Evolutionary conservation across 495 filamentous ascomycete species (phyloP).

Genomic region (Tuber aestivum): DNA sequence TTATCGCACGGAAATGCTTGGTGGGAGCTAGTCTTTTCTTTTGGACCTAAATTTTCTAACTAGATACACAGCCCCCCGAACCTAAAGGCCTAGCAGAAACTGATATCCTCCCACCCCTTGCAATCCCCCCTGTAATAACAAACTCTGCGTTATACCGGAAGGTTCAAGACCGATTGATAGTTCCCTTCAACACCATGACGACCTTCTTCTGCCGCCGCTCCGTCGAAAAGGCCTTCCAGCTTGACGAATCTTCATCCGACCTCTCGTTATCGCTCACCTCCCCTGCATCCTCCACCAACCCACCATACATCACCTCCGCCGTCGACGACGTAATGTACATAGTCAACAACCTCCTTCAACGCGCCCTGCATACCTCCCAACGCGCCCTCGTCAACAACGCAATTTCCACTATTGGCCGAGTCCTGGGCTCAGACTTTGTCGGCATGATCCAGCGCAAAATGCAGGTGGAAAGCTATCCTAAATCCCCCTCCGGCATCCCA

Average conservation of each 20-base stretch:
- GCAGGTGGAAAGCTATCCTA: conserved; percentile 87
- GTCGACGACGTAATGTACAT: conserved; percentile 99
- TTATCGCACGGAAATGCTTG: conserved; percentile 75
- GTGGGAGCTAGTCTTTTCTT: conserved; percentile 49
- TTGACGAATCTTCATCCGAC: conserved; percentile 86
- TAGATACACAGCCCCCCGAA: conserved; percentile 9
- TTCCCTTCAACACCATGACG: conserved; percentile 79
- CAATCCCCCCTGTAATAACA: conserved; percentile 61
- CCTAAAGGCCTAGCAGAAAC: conserved; percentile 16
- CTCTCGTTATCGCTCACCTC: conserved; percentile 57
- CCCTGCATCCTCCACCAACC: conserved; percentile 50
- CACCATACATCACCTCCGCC: conserved; percentile 88
- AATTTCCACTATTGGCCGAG: conserved; percentile 69
- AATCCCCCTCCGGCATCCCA: conserved; percentile 64
- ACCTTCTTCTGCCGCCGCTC: conserved; percentile 94
- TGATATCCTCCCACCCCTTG: conserved; percentile 45
- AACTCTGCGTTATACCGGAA: conserved; percentile 72
- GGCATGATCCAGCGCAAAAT: conserved; percentile 97
- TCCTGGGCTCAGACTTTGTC: conserved; percentile 89
- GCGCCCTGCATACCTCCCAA: conserved; percentile 79
- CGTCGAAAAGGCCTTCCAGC: conserved; percentile 93
- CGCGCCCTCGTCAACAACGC: conserved; percentile 65
- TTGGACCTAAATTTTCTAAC: conserved; percentile 37
- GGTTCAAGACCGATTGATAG: conserved; percentile 61
- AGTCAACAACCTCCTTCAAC: conserved; percentile 81